phyloP scores from a whole-genome alignment of 1,284 basidiomycete species.

The Pterula multifida region DNA sequence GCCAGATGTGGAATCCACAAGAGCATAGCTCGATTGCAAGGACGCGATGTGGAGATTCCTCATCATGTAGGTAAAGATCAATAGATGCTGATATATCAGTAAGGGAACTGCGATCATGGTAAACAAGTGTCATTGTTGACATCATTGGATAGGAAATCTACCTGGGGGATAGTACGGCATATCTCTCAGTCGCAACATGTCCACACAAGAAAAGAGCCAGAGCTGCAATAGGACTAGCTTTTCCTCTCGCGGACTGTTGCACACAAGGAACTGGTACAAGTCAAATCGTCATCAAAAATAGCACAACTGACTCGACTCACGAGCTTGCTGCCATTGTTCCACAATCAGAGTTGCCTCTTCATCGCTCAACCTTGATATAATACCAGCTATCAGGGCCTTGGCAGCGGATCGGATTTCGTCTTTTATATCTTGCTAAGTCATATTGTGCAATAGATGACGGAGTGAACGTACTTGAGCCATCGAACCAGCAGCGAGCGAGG shows the following conservation, averaged over 20 bases:
- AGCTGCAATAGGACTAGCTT: constrained; percentile 34
- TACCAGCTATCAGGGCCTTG: constrained; percentile 64
- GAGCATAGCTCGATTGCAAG: constrained; percentile 86
- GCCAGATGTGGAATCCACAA: constrained; percentile 88
- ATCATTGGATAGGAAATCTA: constrained; percentile 18
- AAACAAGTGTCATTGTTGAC: background rate
- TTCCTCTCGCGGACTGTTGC: constrained; percentile 42
- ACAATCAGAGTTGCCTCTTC: constrained; percentile 49
- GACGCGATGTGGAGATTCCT: constrained; percentile 48
- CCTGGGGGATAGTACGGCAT: constrained; percentile 65
- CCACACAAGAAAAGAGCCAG: constrained; percentile 74
- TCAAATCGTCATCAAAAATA: constrained; percentile 6
- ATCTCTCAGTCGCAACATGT: constrained; percentile 74
- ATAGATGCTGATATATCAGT: constrained; percentile 81
- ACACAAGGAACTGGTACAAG: constrained; percentile 53
- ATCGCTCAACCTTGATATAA: constrained; percentile 54
- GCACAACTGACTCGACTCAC: constrained; percentile 30
- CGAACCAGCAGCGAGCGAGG: constrained; percentile 67
- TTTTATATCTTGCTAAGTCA: constrained; percentile 15
- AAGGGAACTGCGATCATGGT: constrained; percentile 45
- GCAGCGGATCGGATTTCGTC: constrained; percentile 70
- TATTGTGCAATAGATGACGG: constrained; percentile 3
- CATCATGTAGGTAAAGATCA: constrained; percentile 63
- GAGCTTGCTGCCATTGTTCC: constrained; percentile 55
- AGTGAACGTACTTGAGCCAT: constrained; percentile 45